Percentiles rank a stretch among this genome's conserved stretches.
These are phyloP conservation scores for Paraphoma sp. DNA, from an alignment of 2,329 filamentous ascomycete genomes.

Conservation along the genomic window DNA sequence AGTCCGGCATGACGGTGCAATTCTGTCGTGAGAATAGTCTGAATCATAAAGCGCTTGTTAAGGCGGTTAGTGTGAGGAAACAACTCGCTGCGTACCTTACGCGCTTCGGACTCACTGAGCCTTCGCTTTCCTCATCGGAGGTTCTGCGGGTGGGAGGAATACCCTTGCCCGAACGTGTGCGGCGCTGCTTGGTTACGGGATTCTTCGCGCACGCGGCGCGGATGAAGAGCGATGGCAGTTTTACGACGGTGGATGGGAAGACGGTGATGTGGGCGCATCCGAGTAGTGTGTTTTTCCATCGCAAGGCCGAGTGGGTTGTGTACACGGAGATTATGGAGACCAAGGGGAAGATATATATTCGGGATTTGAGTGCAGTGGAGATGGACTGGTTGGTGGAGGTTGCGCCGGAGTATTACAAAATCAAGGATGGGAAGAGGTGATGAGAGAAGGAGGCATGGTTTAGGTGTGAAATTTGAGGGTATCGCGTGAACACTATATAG, in stretches of 20 bases:
- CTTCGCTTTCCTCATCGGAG: conserved; percentile 53
- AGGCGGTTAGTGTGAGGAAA: conserved; percentile 83
- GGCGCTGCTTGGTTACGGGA: conserved; percentile 83
- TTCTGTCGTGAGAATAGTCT: conserved; percentile 89
- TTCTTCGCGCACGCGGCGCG: conserved; percentile 93
- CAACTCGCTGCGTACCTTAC: conserved; percentile 89
- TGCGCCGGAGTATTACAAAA: conserved; percentile 69
- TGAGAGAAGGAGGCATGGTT: neutral
- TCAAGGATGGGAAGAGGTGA: conserved; percentile 28
- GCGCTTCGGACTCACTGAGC: conserved; percentile 73
- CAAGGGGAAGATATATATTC: conserved; percentile 84
- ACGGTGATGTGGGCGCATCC: conserved; percentile 86
- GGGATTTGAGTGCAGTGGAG: conserved; percentile 91
- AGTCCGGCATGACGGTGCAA: conserved; percentile 77
- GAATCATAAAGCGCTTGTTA: conserved; percentile 83
- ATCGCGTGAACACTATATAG: neutral
- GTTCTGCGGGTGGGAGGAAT: conserved; percentile 50
- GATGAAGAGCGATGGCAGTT: conserved; percentile 93
- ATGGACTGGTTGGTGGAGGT: conserved; percentile 92
- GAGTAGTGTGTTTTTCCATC: conserved; percentile 92
- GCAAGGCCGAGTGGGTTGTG: conserved; percentile 94
- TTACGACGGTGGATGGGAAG: conserved; percentile 81
- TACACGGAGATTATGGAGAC: conserved; percentile 95
- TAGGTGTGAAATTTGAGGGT: neutral
- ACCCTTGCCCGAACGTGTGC: conserved; percentile 74